Percentiles rank a stretch among this genome's conserved stretches.
Evolutionary conservation across 2,329 filamentous ascomycete species (phyloP).

Genomic region (Paramyrothecium roridum): DNA sequence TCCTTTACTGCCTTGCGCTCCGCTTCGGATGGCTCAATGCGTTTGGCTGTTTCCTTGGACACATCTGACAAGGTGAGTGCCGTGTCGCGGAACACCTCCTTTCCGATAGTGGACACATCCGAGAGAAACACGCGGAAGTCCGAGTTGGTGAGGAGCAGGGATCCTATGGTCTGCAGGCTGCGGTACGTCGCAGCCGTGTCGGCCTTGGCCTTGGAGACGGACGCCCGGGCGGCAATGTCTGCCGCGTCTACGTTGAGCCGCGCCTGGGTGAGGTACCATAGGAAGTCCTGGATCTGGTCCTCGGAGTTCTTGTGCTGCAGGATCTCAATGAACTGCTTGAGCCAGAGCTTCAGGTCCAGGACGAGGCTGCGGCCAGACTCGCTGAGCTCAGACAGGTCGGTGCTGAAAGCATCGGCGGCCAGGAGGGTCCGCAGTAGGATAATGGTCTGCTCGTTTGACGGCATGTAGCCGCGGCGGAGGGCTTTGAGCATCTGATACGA

Average conservation of each 20-base stretch:
- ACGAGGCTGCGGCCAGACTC: conserved; percentile 72
- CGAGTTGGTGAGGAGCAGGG: conserved; percentile 81
- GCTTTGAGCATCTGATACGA: conserved; percentile 89
- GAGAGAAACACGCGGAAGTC: conserved; percentile 85
- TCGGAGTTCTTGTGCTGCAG: conserved; percentile 76
- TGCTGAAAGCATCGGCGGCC: conserved; percentile 74
- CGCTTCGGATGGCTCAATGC: conserved; percentile 65
- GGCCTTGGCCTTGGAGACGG: conserved; percentile 26
- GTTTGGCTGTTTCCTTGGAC: conserved; percentile 70
- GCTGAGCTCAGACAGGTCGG: conserved; percentile 67
- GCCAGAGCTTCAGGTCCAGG: conserved; percentile 68
- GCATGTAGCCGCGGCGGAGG: conserved; percentile 82
- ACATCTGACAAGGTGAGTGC: conserved; percentile 75
- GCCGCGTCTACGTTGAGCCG: conserved; percentile 43
- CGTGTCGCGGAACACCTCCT: conserved; percentile 84
- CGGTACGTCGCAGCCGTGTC: conserved; percentile 54
- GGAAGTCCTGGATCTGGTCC: conserved; percentile 87
- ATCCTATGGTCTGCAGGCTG: conserved; percentile 79
- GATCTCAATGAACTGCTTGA: conserved; percentile 78
- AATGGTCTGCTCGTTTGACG: conserved; percentile 81
- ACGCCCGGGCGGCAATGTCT: conserved; percentile 21
- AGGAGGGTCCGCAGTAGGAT: conserved; percentile 77
- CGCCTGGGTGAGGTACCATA: conserved; percentile 81
- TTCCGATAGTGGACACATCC: conserved; percentile 74
- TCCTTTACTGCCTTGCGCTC: conserved; percentile 52